Base-by-base conservation (phyloP, 768 basidiomycete species). In the Boletus insuetus region DNA sequence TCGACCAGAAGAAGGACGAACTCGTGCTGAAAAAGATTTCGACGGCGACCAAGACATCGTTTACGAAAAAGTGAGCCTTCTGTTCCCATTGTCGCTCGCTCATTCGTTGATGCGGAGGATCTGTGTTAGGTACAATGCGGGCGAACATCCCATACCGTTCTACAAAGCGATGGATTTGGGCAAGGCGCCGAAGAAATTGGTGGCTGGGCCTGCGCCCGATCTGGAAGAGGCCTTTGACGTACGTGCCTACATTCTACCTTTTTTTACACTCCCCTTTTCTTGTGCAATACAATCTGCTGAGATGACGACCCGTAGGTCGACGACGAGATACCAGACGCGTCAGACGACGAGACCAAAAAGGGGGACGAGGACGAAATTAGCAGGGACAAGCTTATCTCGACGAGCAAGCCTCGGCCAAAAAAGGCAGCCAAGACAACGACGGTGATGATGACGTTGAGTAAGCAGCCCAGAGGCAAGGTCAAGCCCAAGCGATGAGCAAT, bases 131-230 rank as follows among this genome's bases (percentile, higher is more conserved):
- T 99, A 97, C 73, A 98, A 98, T 71, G 75, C 84, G 10, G 71
- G 73, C 16, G 93, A 94, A 40, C 96, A 98, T 69, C 97, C 97
- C 0, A 89, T 99, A 63, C 85, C 97, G 1, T 98, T 96, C 81
- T 85, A 98, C 72, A 95, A 94, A 64, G 91, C 87, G 4, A 76
- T 80, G 58, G 89, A 93, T 58, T 73, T 92, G 10, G 89, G 90
- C 17, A 92, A 89, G 68, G 76, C 65, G 6, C 84, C 87, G 1
- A 95, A 93, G 81, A 95, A 89, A 64, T 77, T 95, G 38, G 82
- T 84, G 1, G 77, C 75, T 42, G 90, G 84, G 4, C 82, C 89
- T 6, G 82, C 83, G 11, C 94, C 96, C 0, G 96, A 98, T 73
- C 78, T 94, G 19, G 96, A 98, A 68, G 96, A 98, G 48, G 94